Evolutionary conservation across 257 asterid species (phyloP), one percentile per base, ranked within the genome.

Genomic region (Solanum paucissectum): DNA sequence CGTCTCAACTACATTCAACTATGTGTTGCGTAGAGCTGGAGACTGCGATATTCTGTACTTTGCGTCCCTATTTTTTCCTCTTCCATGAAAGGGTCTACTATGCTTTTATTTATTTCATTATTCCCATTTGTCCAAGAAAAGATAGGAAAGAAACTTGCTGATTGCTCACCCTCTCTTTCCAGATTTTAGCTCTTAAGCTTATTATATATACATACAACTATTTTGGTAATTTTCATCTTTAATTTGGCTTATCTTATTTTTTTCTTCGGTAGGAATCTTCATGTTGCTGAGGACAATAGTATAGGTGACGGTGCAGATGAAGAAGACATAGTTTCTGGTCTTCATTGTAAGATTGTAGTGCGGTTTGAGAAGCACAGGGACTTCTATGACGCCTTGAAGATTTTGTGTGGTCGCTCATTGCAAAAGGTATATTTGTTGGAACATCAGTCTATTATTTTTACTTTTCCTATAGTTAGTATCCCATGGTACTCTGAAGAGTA

Each of bases 251-350:
- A 37, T 83, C 86, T 87, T 8, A 83, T 81, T 71, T 83, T 42
- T 90, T 90, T 88, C 79, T 83, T 86, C 12, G 52, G 25, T 90
- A 97, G 99, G 98, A 95, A 92, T 92, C 95, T 96, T 91, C 96
- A 95, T 87, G 99, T 97, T 68, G 94, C 98, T 29, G 98, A 96
- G 94, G 99, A 97, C 92, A 92, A 94, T 90, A 92, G 87, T 90
- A 58, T 87, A 89, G 96, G 94, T 86, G 92, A 92, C 37, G 92
- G 83, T 88, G 96, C 77, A 71, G 94, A 91, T 83, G 98, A 94
- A 52, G 92, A 87, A 82, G 92, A 93, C 90, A 89, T 96, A 88
- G 92, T 95, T 90, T 90, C 99, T 25, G 98, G 99, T 89, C 98
- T 97, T 87, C 93, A 96, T 32, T 97, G 99, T 91, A 97, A 94